Evolutionary conservation across 257 asterid species (phyloP).

Genomic region (Solanum okadae): DNA sequence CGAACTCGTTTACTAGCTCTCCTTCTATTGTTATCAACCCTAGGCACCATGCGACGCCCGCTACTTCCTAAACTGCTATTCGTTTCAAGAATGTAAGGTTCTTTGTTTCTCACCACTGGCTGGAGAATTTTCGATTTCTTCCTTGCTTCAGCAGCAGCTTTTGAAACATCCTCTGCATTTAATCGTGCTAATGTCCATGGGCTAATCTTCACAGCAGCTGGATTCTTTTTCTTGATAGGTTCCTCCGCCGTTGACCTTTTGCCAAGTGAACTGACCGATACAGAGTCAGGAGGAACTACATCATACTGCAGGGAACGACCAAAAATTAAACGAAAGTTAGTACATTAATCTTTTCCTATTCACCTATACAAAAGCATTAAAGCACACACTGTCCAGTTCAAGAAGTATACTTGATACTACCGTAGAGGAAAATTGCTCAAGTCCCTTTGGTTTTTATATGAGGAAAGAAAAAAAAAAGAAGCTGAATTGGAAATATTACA

Average conservation of each 20-base stretch:
- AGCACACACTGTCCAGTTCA: background rate
- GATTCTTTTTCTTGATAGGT: constrained; percentile 62
- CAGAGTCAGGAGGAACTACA: constrained; percentile 80
- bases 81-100: constrained; percentile 33
- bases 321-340: background rate
- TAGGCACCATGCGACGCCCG: constrained; percentile 35
- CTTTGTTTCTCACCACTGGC: constrained; percentile 50
- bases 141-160: constrained; percentile 96
- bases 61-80: constrained; percentile 70
- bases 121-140: constrained; percentile 77
- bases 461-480: background rate
- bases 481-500: background rate
- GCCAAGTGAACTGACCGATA: constrained; percentile 77
- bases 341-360: background rate
- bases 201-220: constrained; percentile 79
- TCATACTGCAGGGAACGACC: constrained; percentile 44
- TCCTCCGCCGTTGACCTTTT: constrained; percentile 53
- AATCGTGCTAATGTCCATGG: constrained; percentile 92
- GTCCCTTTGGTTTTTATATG: background rate
- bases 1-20: constrained; percentile 73
- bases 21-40: constrained; percentile 50
- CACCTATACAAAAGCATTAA: background rate
- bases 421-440: background rate
- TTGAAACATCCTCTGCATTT: constrained; percentile 81
- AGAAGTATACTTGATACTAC: background rate